A percentile compares a stretch with the other conserved stretches of the same genome.
phyloP scores from a whole-genome alignment of 305 asterid species.

The Fraxinus floribunda region DNA sequence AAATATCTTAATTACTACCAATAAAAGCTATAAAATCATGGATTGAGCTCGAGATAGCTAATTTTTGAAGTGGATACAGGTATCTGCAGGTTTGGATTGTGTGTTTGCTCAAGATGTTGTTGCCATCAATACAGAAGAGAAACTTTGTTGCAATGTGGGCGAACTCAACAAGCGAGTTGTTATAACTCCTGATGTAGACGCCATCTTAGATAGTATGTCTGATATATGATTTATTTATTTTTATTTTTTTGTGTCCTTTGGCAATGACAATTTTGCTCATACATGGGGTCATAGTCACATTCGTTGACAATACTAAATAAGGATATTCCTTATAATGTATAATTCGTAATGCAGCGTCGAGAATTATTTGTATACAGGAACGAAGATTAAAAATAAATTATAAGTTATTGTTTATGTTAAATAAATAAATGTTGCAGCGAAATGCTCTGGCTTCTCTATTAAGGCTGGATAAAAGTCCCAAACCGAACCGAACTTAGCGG shows the following conservation, averaged over 20 bases:
- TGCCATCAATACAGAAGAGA: conserved; percentile 48
- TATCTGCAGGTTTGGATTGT: conserved; percentile 57
- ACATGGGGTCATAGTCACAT: not conserved
- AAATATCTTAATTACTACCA: not conserved
- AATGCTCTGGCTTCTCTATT: not conserved
- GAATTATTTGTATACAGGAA: not conserved
- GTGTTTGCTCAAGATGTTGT: conserved; percentile 54
- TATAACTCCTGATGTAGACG: conserved; percentile 59
- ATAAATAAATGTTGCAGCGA: not conserved
- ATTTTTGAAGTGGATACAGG: conserved; percentile 41
- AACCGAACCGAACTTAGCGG: too few species aligned
- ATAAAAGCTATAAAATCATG: not conserved
- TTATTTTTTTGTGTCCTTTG: not conserved
- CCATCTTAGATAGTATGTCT: conserved; percentile 39
- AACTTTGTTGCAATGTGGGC: conserved; percentile 54
- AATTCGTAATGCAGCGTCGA: not conserved
- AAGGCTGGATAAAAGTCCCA: too few species aligned
- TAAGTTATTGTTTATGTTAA: not conserved
- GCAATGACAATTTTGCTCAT: conserved; percentile 15
- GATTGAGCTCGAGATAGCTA: conserved; percentile 5
- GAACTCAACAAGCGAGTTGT: conserved; percentile 59
- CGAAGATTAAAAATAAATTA: not conserved
- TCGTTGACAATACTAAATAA: not conserved
- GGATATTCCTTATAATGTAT: not conserved
- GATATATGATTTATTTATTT: conserved; percentile 29